phyloP scores from a whole-genome alignment of 1,139 yeast species.

The Protomyces pachydermus region DNA sequence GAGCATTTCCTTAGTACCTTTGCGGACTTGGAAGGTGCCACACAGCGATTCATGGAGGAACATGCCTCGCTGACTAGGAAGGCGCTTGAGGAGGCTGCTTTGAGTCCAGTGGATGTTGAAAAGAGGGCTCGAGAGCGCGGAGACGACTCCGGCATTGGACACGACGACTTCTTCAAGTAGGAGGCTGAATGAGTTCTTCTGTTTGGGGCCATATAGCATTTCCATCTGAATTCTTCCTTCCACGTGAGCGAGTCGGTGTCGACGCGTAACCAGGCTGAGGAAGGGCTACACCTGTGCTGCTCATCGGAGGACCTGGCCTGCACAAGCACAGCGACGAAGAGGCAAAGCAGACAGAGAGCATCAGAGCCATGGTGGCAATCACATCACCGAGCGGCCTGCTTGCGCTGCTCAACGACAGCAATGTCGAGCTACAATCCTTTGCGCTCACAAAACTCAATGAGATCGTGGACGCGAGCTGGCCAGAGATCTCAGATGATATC shows the following conservation, averaged over 20 bases:
- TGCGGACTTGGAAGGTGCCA: neutral
- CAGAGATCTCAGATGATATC: constrained; percentile 89
- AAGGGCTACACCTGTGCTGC: too few species aligned
- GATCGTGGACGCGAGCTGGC: constrained; percentile 90
- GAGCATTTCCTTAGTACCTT: neutral
- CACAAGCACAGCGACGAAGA: neutral
- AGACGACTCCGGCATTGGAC: neutral
- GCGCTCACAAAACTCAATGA: constrained; percentile 78
- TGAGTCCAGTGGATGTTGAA: neutral
- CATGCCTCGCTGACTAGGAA: neutral
- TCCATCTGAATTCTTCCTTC: neutral
- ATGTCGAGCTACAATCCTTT: constrained; percentile 67
- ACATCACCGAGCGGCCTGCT: constrained; percentile 44
- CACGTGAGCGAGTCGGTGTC: neutral
- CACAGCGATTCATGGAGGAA: neutral
- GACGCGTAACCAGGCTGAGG: neutral
- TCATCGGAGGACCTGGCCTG: too few species aligned
- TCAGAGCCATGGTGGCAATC: neutral
- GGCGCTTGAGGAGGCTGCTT: neutral
- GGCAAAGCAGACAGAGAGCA: neutral
- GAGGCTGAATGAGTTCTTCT: neutral
- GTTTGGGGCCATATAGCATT: neutral
- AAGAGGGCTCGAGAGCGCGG: neutral
- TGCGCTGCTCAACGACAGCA: constrained; percentile 81
- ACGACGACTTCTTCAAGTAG: neutral